These are phyloP conservation scores for Auxenochlorella pyrenoidosa DNA, from an alignment of 139 green algal species.

Conservation along the genomic window DNA sequence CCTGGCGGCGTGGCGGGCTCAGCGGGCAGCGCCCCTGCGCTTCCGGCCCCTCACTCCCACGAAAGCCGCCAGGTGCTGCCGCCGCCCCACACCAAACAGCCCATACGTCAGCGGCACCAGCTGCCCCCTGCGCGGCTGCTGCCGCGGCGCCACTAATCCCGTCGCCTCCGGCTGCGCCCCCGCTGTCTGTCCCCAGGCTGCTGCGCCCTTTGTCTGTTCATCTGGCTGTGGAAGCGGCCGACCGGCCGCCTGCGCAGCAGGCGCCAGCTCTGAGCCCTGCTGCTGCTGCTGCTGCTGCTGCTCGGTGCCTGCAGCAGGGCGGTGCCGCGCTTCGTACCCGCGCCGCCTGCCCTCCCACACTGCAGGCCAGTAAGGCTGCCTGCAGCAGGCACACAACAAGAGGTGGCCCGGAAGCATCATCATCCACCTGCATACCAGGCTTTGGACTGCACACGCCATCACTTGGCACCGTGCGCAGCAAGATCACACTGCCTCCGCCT, in stretches of 20 bases:
- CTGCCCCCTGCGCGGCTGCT: background rate
- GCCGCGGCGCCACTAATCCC: background rate
- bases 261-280: background rate
- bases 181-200: background rate
- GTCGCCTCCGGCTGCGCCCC: background rate
- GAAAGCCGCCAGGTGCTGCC: conserved; percentile 35
- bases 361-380: conserved; percentile 59
- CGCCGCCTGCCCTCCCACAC: conserved; percentile 41
- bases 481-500: background rate
- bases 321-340: conserved; percentile 9
- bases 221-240: background rate
- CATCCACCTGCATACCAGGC: too few species aligned
- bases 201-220: too few species aligned
- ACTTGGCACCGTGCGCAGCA: too few species aligned
- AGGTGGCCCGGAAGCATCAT: too few species aligned
- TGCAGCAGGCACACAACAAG: conserved; percentile 38
- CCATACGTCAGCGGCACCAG: background rate
- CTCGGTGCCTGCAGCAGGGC: background rate
- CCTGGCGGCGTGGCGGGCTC: background rate
- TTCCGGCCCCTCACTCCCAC: background rate
- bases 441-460: too few species aligned
- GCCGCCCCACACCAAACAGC: conserved; percentile 40
- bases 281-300: background rate
- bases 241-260: too few species aligned
- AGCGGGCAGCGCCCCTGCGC: background rate